Conservation (phyloP, 1,284 basidiomycete species). For the Irpex sp. region DNA sequence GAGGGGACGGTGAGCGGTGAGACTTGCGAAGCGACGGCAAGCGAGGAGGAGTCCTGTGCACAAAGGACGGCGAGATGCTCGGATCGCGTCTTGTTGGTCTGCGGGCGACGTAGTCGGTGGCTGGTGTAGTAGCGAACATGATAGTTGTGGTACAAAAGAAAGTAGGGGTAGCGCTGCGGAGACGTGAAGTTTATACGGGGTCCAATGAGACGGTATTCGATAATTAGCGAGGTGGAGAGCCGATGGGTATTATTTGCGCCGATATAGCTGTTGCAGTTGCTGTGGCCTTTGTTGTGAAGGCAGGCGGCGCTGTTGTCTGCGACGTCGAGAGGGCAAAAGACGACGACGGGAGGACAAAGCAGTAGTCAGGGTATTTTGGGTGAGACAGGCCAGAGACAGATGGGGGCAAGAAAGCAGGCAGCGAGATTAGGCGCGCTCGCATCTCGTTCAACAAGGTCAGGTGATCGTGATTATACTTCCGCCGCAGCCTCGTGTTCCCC, state of each 20-base stretch:
- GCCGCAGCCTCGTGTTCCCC: neutral
- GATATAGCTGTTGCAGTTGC: neutral
- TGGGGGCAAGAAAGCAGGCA: slow-evolving; percentile 15
- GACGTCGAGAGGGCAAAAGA: slow-evolving; percentile 10
- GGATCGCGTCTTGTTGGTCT: slow-evolving; percentile 35
- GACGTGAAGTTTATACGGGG: slow-evolving; percentile 11
- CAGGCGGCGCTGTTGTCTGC: slow-evolving; percentile 5
- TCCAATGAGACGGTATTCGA: slow-evolving; percentile 2
- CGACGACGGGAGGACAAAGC: slow-evolving; percentile 11
- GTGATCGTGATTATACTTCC: slow-evolving; percentile 25
- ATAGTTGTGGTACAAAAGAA: slow-evolving; percentile 29
- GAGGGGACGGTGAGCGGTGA: slow-evolving; percentile 62
- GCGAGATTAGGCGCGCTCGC: slow-evolving; percentile 3
- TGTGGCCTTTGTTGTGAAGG: neutral
- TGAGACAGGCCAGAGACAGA: neutral
- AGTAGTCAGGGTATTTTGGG: slow-evolving; percentile 10
- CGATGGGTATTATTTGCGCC: slow-evolving; percentile 12
- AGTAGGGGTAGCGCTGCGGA: slow-evolving; percentile 24
- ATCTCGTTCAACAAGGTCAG: slow-evolving; percentile 35
- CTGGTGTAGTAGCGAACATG: slow-evolving; percentile 35
- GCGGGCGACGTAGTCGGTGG: slow-evolving; percentile 32
- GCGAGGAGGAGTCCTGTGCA: slow-evolving; percentile 35
- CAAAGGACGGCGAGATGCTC: slow-evolving; percentile 43
- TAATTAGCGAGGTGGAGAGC: slow-evolving; percentile 15
- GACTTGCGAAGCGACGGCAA: slow-evolving; percentile 27